Percentiles rank a stretch among this genome's conserved stretches.
phyloP scores from a whole-genome alignment of 495 filamentous ascomycete species.

The Immersiella caudata region DNA sequence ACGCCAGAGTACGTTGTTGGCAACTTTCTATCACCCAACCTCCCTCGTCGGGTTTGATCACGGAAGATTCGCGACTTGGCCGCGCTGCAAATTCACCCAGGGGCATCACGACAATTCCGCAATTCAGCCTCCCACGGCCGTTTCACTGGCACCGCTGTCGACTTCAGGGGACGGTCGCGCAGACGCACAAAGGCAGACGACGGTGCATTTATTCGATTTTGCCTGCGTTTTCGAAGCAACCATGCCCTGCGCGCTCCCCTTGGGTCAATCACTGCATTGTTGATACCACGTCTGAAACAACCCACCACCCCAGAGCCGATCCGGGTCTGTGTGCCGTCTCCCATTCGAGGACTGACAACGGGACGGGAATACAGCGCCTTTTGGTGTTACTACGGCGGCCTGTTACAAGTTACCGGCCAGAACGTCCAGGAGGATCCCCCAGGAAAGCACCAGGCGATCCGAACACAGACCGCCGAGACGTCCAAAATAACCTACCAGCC shows the following conservation, averaged over 20 bases:
- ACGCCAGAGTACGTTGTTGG: not conserved
- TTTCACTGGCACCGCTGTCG: slow-evolving; percentile 10
- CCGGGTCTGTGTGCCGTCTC: slow-evolving; percentile 27
- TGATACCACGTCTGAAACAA: slow-evolving; percentile 45
- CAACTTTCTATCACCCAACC: not conserved
- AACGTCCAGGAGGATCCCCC: slow-evolving; percentile 33
- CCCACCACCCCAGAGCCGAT: slow-evolving; percentile 27
- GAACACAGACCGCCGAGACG: slow-evolving; percentile 8
- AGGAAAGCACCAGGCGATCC: slow-evolving; percentile 25
- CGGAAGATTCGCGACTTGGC: slow-evolving; percentile 14
- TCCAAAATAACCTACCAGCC: slow-evolving; percentile 20
- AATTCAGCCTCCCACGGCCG: slow-evolving; percentile 14
- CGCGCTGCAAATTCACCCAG: slow-evolving; percentile 9
- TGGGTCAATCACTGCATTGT: slow-evolving; percentile 36
- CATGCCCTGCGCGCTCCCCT: slow-evolving; percentile 32
- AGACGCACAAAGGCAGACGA: not conserved
- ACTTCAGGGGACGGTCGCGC: slow-evolving; percentile 1
- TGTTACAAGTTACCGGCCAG: slow-evolving; percentile 29
- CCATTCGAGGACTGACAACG: slow-evolving; percentile 21
- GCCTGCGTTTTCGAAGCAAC: slow-evolving; percentile 22
- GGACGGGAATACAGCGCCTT: slow-evolving; percentile 23
- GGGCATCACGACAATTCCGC: slow-evolving; percentile 1
- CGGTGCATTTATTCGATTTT: slow-evolving; percentile 21
- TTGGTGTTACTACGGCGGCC: slow-evolving; percentile 8
- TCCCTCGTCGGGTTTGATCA: slow-evolving; percentile 2